Evolutionary conservation across 805 yeast species (phyloP).

Genomic region (Zygosaccharomyces pseudorouxii): DNA sequence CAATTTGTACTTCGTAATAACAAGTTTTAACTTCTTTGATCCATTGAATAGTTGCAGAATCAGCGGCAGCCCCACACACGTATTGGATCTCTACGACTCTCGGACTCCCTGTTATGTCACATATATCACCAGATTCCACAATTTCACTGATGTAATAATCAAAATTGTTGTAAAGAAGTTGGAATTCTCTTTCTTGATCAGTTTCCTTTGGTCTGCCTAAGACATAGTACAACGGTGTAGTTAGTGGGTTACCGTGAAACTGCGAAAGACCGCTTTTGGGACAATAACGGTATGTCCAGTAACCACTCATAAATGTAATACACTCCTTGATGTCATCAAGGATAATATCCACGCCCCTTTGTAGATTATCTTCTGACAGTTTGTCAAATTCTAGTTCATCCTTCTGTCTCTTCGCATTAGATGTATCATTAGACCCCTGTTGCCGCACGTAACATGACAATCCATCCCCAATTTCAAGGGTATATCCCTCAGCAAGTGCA

Average conservation of each 20-base stretch:
- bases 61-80: constrained; percentile 42
- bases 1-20: constrained; percentile 48
- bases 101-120: constrained; percentile 53
- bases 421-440: constrained; percentile 4
- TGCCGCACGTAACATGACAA: constrained; percentile 25
- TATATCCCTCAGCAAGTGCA: constrained; percentile 15
- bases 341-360: constrained; percentile 19
- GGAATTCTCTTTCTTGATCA: constrained; percentile 22
- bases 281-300: constrained; percentile 53
- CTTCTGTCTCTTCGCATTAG: constrained; percentile 4
- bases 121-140: constrained; percentile 49
- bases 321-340: constrained; percentile 22
- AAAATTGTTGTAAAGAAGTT: constrained; percentile 34
- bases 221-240: constrained; percentile 11
- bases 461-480: constrained; percentile 18
- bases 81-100: constrained; percentile 54
- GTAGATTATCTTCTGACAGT: constrained; percentile 15
- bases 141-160: constrained; percentile 34
- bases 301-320: constrained; percentile 35
- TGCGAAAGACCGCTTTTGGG: constrained; percentile 47
- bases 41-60: constrained; percentile 32
- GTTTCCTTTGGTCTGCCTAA: constrained; percentile 29
- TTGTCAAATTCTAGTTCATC: constrained; percentile 13
- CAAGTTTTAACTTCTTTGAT: constrained; percentile 54
- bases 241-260: constrained; percentile 35